Evolutionary conservation across 1,284 basidiomycete genomes (phyloP), one percentile per base, ranked within the genome.

Genomic region (Uromyces viciae-fabae): DNA sequence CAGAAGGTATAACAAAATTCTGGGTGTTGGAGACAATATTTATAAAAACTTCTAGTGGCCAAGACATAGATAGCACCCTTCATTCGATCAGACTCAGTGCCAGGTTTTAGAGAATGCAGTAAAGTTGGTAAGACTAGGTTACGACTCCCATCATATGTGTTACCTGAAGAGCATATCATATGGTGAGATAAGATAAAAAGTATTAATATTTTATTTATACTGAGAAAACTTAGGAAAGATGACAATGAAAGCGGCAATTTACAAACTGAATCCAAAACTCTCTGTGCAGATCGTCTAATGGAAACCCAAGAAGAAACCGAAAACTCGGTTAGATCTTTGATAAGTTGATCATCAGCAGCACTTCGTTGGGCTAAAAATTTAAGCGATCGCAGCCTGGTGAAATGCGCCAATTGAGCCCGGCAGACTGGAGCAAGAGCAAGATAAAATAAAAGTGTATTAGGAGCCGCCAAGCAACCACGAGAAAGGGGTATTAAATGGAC

Each of bases 41-140:
- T 84, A 90, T 91, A 89, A 77, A 90, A 91, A 60, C 90, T 90
- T 87, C 94, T 94, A 84, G 91, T 91, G 85, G 91, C 91, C 11
- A 99, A 88, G 33, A 95, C 89, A 85, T 97, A 95, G 28, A 99
- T 88, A 8, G 95, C 95, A 15, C 94, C 94, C 87, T 99, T 99
- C 91, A 97, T 97, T 72, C 92, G 90, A 87, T 98, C 96, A 31
- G 95, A 93, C 84, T 94, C 93, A 82, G 89, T 91, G 5, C 92
- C 93, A 84, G 91, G 82, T 82, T 74, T 38, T 43, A 69, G 49
- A 75, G 33, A 43, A 33, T 71, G 38, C 76, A 66, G 46, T 17
- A 36, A 22, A 2, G 28, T 56, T 22, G 71, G 69, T 46, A 42
- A 46, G 60, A 68, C 31, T 71, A 71, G 46, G 36, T 28, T 36